Base-by-base conservation (phyloP, 2,329 filamentous ascomycete genomes). In the Dothistroma pini region DNA sequence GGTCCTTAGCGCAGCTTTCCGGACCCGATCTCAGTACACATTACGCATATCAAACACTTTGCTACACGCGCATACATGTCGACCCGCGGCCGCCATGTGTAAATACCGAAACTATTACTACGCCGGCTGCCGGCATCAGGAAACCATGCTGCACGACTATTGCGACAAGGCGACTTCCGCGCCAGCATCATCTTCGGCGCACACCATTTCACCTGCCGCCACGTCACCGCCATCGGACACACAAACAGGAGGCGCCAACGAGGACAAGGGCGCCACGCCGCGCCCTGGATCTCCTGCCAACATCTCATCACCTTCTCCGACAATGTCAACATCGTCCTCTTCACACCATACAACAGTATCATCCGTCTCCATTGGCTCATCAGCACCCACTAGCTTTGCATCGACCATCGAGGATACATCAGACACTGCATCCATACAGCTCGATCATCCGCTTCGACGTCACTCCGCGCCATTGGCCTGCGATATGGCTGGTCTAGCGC, bases 221-320 rank as follows among this genome's bases (percentile, higher is more conserved):
- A 16, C 44, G 44, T 54, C 29, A 41, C 49, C 35, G 32, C 57
- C 49, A 49, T 22, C 38, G 12, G 31, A 34, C 12, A 32, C 55
- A 34, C 52, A 48, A 54, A 19, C 19, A 47, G 47, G 16, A 44
- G 47, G 16, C 29, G 51, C 19, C 11, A 16, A 21, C 34, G 56
- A 50, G 21, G 32, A 62, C 35, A n/a, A 53, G 19, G 56, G 56
- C 86, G 84, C 9, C 71, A 69, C 63, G 77, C 74, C 4, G 77
- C 75, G 0, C n/a, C 11, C 69, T 75, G 1, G 82, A 65, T 8
- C 54, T 50, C 52, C 58, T 51, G 47, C 54, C 53, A 22, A 32
- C 11, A 16, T 47, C 21, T 44, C 25, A 16, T 34, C 44, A 31
- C 41, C 31, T 32, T 34, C 44, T 41, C 55, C 47, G n/a, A 35